Conservation (phyloP, 331 rosid species). For the Pyrus hybrid region DNA sequence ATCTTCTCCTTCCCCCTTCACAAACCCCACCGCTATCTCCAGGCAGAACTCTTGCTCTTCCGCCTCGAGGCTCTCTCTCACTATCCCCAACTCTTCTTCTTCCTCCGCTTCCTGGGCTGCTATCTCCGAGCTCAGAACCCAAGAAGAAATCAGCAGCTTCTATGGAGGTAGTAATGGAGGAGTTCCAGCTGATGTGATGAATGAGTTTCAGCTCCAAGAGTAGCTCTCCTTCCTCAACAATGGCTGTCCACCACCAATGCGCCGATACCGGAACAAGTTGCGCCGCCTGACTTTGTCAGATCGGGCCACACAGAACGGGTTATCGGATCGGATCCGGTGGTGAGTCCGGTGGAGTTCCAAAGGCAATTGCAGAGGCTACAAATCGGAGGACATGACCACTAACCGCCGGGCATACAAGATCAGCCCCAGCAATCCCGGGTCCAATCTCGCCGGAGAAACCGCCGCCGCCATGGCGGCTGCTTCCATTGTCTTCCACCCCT, state of each 20-base stretch:
- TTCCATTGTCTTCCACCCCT: too few relatives aligned
- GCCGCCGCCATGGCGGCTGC: too few relatives aligned
- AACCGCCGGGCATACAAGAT: too few relatives aligned
- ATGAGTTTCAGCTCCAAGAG: constrained; percentile 76
- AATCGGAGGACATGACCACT: too few relatives aligned
- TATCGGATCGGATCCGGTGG: too few relatives aligned
- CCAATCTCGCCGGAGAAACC: too few relatives aligned
- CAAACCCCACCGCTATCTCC: constrained; percentile 30
- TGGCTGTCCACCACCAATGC: constrained; percentile 31
- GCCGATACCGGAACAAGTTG: too few relatives aligned
- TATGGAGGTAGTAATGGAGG: neutral
- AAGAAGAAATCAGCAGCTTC: constrained; percentile 8
- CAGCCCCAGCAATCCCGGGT: too few relatives aligned
- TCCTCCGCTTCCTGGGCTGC: constrained; percentile 34
- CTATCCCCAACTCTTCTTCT: constrained; percentile 53
- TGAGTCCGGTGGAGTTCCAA: too few relatives aligned
- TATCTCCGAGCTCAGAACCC: constrained; percentile 35
- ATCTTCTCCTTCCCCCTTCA: constrained; percentile 49
- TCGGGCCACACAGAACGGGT: too few relatives aligned
- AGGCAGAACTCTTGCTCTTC: constrained; percentile 40
- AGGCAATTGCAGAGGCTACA: too few relatives aligned
- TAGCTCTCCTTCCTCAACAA: constrained; percentile 75
- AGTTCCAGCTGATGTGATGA: constrained; percentile 6
- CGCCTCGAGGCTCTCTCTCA: constrained; percentile 36
- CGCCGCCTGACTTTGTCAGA: too few relatives aligned